A percentile compares a stretch with the other conserved stretches of the same genome.
phyloP scores from a whole-genome alignment of 2,329 filamentous ascomycete species.

The Pyricularia sp. region DNA sequence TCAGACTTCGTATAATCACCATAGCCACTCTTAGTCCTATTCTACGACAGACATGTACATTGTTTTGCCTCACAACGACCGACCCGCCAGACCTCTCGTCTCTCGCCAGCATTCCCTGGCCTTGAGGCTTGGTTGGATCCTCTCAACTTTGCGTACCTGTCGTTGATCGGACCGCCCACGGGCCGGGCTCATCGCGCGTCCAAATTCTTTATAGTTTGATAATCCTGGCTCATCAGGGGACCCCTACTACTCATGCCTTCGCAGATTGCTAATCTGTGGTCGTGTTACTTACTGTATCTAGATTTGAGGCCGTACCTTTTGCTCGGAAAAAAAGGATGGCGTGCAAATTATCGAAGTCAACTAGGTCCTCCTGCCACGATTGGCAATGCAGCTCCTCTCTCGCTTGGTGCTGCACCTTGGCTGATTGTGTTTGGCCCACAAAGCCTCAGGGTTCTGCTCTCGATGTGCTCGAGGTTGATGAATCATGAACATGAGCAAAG shows the following conservation, averaged over 20 bases:
- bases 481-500: not conserved
- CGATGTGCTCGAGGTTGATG: not conserved
- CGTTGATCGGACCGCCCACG: not conserved
- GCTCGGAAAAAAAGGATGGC: not conserved
- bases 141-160: not conserved
- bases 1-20: not conserved
- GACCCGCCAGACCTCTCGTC: not conserved
- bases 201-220: no score
- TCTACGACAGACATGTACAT: not conserved
- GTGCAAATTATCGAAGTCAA: not conserved
- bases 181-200: no score
- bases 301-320: not conserved
- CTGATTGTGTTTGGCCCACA: not conserved
- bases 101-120: not conserved
- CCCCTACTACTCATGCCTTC: not conserved
- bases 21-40: not conserved
- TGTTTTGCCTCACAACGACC: not conserved
- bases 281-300: not conserved
- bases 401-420: not conserved
- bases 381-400: not conserved
- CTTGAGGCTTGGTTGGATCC: not conserved
- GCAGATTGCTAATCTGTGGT: not conserved
- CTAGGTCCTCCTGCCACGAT: no score
- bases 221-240: not conserved
- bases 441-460: not conserved